Conservation (phyloP, 305 asterid species). For the Fraxinus baroniana region DNA sequence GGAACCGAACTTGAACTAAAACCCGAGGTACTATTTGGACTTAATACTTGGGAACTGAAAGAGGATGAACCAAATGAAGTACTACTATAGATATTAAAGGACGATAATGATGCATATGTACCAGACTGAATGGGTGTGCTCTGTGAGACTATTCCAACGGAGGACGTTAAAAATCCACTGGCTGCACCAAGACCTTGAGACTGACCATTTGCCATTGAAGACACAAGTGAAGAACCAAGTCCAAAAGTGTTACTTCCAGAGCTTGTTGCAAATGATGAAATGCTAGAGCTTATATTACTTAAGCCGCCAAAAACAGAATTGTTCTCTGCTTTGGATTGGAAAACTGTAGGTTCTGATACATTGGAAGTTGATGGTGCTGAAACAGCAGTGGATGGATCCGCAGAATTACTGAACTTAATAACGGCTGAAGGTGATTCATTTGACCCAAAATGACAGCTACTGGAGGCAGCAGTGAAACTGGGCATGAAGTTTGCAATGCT, state of each 20-base stretch:
- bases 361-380: slow-evolving; percentile 38
- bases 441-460: slow-evolving; percentile 36
- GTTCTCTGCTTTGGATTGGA: slow-evolving; percentile 19
- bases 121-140: slow-evolving; percentile 27
- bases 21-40: slow-evolving; percentile 28
- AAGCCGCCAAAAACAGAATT: slow-evolving; percentile 31
- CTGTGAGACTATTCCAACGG: slow-evolving; percentile 23
- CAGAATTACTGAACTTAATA: slow-evolving; percentile 37
- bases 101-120: slow-evolving; percentile 18
- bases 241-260: slow-evolving; percentile 37
- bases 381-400: slow-evolving; percentile 28
- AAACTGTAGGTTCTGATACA: slow-evolving; percentile 22
- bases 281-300: slow-evolving; percentile 19
- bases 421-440: slow-evolving; percentile 31
- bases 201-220: slow-evolving; percentile 27
- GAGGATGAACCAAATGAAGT: slow-evolving; percentile 32
- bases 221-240: slow-evolving; percentile 24
- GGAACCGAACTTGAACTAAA: slow-evolving; percentile 36
- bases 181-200: slow-evolving; percentile 31
- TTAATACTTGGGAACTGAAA: slow-evolving; percentile 24
- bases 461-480: slow-evolving; percentile 24
- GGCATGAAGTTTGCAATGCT: slow-evolving; percentile 27
- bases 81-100: slow-evolving; percentile 24
- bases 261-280: slow-evolving; percentile 30
- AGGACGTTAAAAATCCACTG: slow-evolving; percentile 25